phyloP scores from a whole-genome alignment of 1,139 yeast species.

The Suhomyces terraborum region DNA sequence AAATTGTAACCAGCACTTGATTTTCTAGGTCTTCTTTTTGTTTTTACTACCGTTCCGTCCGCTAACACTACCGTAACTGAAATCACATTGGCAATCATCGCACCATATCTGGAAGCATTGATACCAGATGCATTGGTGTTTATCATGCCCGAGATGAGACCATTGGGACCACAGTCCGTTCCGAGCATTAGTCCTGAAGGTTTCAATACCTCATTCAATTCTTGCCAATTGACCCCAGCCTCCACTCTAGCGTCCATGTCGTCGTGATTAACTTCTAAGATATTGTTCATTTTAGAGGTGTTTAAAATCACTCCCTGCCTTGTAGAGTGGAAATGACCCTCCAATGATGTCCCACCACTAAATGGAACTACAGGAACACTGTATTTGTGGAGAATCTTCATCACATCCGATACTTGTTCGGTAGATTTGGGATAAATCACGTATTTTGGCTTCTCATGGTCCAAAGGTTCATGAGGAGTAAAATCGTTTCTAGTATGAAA shows the following conservation, averaged over 20 bases:
- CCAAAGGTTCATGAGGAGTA: constrained; percentile 43
- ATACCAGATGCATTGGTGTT: constrained; percentile 49
- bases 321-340: constrained; percentile 49
- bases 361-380: constrained; percentile 64
- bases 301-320: constrained; percentile 40
- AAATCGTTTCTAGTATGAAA: constrained; percentile 44
- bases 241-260: constrained; percentile 48
- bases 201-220: constrained; percentile 33
- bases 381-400: constrained; percentile 37
- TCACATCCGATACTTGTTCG: constrained; percentile 37
- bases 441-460: constrained; percentile 37
- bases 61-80: constrained; percentile 47
- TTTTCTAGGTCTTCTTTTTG: constrained; percentile 47
- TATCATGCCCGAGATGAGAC: constrained; percentile 48
- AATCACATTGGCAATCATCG: constrained; percentile 48
- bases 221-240: constrained; percentile 49
- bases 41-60: constrained; percentile 46
- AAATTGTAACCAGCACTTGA: constrained; percentile 49
- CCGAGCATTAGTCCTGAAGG: constrained; percentile 41
- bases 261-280: constrained; percentile 37
- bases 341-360: constrained; percentile 53
- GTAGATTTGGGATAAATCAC: constrained; percentile 41
- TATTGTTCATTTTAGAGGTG: constrained; percentile 43
- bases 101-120: constrained; percentile 47
- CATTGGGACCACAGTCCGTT: constrained; percentile 49